A percentile compares a stretch with the other conserved stretches of the same genome.
Evolutionary conservation across 768 basidiomycete species (phyloP).

Genomic region (Serendipita indica): DNA sequence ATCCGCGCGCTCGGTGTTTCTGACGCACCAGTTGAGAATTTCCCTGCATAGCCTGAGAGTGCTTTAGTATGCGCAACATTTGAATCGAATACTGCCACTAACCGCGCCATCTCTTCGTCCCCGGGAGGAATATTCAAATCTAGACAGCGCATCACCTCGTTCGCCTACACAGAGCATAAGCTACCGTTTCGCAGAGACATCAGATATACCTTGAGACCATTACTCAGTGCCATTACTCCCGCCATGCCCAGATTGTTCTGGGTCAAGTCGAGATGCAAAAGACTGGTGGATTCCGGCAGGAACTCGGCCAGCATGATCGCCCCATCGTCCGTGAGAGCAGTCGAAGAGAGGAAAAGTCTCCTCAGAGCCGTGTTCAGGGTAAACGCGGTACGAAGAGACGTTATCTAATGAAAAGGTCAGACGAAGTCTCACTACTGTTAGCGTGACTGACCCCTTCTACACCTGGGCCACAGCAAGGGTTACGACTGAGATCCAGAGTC

Average conservation of each 20-base stretch:
- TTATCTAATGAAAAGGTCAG: constrained; percentile 19
- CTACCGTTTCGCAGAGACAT: not conserved
- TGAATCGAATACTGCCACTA: not conserved
- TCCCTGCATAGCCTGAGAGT: constrained; percentile 59
- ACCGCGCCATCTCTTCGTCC: constrained; percentile 63
- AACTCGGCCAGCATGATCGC: constrained; percentile 95
- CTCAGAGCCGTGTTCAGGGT: constrained; percentile 85
- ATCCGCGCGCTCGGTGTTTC: constrained; percentile 90
- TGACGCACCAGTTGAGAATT: constrained; percentile 76
- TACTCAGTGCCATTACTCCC: constrained; percentile 82
- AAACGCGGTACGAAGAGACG: constrained; percentile 77
- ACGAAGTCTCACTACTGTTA: not conserved
- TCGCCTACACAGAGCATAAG: constrained; percentile 26
- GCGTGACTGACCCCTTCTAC: constrained; percentile 66
- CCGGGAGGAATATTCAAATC: constrained; percentile 85
- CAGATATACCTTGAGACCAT: constrained; percentile 44
- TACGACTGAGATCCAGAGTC: constrained; percentile 83
- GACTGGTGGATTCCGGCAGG: constrained; percentile 72
- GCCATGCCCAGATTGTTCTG: constrained; percentile 72
- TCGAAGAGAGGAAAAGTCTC: constrained; percentile 79
- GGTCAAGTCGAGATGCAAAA: constrained; percentile 87
- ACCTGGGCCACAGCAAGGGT: constrained; percentile 81
- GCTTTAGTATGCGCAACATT: not conserved
- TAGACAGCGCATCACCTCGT: constrained; percentile 76
- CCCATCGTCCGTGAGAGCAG: constrained; percentile 61